Conservation (phyloP, 805 yeast species). For the Tetrapisispora arboricola region DNA sequence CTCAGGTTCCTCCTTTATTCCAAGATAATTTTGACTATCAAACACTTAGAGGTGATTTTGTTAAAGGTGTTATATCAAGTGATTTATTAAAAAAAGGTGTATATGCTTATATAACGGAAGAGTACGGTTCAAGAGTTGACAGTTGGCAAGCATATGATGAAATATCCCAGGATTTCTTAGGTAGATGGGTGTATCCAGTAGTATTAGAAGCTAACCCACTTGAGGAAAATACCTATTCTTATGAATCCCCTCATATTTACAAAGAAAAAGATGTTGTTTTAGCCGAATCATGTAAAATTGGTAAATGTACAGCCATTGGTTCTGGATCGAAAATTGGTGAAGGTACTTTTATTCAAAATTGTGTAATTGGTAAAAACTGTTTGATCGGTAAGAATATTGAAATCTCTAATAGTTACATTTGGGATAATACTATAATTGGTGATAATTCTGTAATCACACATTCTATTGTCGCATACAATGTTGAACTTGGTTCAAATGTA, state of each 20-base stretch:
- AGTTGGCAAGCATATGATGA: slow-evolving; percentile 91
- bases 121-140: slow-evolving; percentile 92
- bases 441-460: slow-evolving; percentile 50
- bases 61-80: slow-evolving; percentile 80
- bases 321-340: slow-evolving; percentile 67
- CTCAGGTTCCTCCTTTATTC: slow-evolving; percentile 89
- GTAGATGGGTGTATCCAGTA: slow-evolving; percentile 88
- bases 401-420: slow-evolving; percentile 68
- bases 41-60: slow-evolving; percentile 72
- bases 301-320: slow-evolving; percentile 76
- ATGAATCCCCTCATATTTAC: slow-evolving; percentile 78
- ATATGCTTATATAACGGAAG: slow-evolving; percentile 74
- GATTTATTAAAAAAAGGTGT: slow-evolving; percentile 86
- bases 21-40: slow-evolving; percentile 96
- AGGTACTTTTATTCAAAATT: slow-evolving; percentile 50
- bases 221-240: slow-evolving; percentile 61
- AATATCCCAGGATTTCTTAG: slow-evolving; percentile 77
- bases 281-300: slow-evolving; percentile 86
- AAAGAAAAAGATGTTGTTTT: slow-evolving; percentile 81
- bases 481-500: slow-evolving; percentile 43
- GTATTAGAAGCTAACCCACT: slow-evolving; percentile 77
- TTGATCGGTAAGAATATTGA: slow-evolving; percentile 67
- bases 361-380: slow-evolving; percentile 82
- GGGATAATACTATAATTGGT: slow-evolving; percentile 72
- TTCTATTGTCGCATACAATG: slow-evolving; percentile 62